phyloP scores from a whole-genome alignment of 2,329 filamentous ascomycete genomes.

The Beauveria rudraprayagi region DNA sequence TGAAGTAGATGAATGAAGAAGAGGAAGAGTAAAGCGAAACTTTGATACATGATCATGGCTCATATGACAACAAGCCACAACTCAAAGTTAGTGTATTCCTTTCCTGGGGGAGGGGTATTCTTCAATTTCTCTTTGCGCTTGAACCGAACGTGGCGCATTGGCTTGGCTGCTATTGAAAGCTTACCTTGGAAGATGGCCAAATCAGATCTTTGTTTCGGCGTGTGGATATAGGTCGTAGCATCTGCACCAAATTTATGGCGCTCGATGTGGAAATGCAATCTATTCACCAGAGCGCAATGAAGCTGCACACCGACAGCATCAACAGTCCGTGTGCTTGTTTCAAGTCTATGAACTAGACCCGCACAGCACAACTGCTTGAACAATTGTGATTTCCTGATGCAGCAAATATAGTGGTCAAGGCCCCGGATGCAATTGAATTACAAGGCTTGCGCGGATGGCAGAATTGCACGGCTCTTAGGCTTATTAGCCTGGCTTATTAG shows the following conservation, averaged over 20 bases:
- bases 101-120: too few relatives aligned
- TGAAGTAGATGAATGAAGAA: too few relatives aligned
- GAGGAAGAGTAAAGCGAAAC: too few relatives aligned
- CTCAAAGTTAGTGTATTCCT: too few relatives aligned
- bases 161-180: background rate
- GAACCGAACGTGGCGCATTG: too few relatives aligned
- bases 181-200: background rate
- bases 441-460: background rate
- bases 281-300: background rate
- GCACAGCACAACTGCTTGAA: background rate
- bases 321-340: slow-evolving; percentile 5
- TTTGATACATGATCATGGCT: too few relatives aligned
- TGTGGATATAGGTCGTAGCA: background rate
- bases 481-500: background rate
- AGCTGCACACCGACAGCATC: slow-evolving; percentile 1
- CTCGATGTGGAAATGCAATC: background rate
- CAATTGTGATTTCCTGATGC: background rate
- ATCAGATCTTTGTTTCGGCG: background rate
- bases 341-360: background rate
- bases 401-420: background rate
- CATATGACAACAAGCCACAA: too few relatives aligned
- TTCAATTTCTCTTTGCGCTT: too few relatives aligned
- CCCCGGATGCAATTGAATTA: background rate
- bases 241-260: background rate
- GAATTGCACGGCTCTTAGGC: background rate